Base-by-base conservation (phyloP, 164 flowering plant genomes). In the Amborella trichopoda region DNA sequence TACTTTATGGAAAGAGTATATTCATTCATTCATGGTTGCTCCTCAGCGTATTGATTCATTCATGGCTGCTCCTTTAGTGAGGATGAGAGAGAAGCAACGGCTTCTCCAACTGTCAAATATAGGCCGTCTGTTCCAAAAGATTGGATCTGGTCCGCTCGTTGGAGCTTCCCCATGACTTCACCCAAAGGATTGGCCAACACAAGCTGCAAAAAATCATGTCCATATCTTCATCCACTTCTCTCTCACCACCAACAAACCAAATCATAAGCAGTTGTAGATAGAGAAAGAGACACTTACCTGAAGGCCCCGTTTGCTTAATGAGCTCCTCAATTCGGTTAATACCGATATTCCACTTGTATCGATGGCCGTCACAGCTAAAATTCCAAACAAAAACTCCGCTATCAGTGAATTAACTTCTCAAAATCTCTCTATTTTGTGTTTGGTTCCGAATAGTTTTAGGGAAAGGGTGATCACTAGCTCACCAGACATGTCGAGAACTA, bases 101-200 rank as follows among this genome's bases (percentile, higher is more conserved):
- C 96, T 58, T 88, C 91, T 23, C 82, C 91, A 6, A 83, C 81
- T 0, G 94, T 74, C 64, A 88, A 56, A 72, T 45, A 88, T 2
- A 88, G 67, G 48, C 56, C 42, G 43, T 73, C 83, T n/a, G 67
- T 68, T 22, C 65, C 65, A 44, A 76, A 45, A 4, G 66, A 71
- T 5, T 57, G 53, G 2, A 58, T 54, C 23, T 75, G 68, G 40
- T 80, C 82, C 8, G 81, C 69, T 3, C 67, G 59, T 23, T 65
- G 74, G 61, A 84, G 38, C 53, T 88, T 88, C 48, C 76, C 86
- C 64, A 81, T 59, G 63, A 84, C 91, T 54, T 73, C 94, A 1
- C 83, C 81, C 19, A 88, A 45, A 13, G 94, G 96, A 55, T 88
- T 88, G 63, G 81, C 94, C 66, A 88, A 56, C 49, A 76, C 82